Conservation (phyloP, 164 flowering plant genomes). For the Liriodendron chinense region DNA sequence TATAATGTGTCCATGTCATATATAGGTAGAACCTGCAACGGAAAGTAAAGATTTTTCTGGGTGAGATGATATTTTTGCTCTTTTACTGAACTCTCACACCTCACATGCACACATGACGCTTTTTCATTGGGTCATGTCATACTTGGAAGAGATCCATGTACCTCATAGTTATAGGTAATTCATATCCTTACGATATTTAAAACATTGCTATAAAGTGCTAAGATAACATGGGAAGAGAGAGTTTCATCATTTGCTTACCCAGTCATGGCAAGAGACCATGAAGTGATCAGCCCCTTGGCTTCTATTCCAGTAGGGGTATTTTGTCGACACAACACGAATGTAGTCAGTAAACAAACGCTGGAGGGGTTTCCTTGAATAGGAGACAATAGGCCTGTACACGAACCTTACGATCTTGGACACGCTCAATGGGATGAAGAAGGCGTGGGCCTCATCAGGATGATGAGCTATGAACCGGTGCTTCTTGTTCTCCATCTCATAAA, state of each 20-base stretch:
- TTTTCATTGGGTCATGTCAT: too few species aligned
- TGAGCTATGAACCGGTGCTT: neutral
- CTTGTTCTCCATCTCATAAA: conserved; percentile 37
- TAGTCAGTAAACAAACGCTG: conserved; percentile 46
- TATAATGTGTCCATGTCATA: too few species aligned
- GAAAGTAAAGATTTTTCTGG: too few species aligned
- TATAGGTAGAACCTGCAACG: too few species aligned
- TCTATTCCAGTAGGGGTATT: conserved; percentile 76
- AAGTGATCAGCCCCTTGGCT: conserved; percentile 77
- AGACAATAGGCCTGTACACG: conserved; percentile 35
- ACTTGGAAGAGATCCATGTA: neutral
- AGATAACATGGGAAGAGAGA: neutral
- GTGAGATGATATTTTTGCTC: too few species aligned
- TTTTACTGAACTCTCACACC: too few species aligned
- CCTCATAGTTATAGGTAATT: neutral
- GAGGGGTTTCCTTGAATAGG: conserved; percentile 32
- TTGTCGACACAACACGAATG: conserved; percentile 45
- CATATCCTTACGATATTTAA: neutral
- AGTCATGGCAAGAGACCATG: conserved; percentile 89
- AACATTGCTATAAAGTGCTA: neutral
- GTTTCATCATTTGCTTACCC: conserved; percentile 37
- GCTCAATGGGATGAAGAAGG: conserved; percentile 36
- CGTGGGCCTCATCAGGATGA: conserved; percentile 12
- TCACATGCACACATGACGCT: too few species aligned
- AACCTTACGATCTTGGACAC: conserved; percentile 52